Percentiles rank a stretch among this genome's conserved stretches.
Evolutionary conservation across 768 basidiomycete species (phyloP).

Genomic region (Trametes maxima): DNA sequence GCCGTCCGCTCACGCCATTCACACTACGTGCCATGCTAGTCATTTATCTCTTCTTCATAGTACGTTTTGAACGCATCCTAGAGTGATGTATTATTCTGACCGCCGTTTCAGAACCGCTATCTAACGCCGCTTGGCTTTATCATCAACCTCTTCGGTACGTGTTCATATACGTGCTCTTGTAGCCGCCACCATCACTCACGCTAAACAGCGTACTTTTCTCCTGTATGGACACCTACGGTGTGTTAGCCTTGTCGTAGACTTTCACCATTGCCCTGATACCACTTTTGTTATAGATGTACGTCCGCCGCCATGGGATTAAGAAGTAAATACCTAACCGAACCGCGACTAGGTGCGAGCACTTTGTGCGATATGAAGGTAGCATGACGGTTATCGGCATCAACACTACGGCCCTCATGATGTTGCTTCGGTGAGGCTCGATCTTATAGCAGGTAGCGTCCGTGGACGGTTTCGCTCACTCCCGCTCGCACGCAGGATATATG

Average conservation of each 20-base stretch:
- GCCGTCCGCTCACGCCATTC: neutral
- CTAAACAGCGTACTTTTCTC: slow-evolving; percentile 28
- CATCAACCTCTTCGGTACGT: slow-evolving; percentile 46
- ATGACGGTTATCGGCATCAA: slow-evolving; percentile 57
- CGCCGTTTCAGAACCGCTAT: slow-evolving; percentile 55
- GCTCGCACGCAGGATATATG: slow-evolving; percentile 32
- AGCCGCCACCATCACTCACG: neutral
- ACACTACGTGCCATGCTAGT: slow-evolving; percentile 25
- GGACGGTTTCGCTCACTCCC: neutral
- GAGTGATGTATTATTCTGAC: neutral
- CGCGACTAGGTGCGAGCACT: slow-evolving; percentile 30
- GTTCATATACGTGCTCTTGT: neutral
- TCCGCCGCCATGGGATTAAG: neutral
- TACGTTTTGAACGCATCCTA: slow-evolving; percentile 23
- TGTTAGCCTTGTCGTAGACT: neutral
- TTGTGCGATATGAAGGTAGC: slow-evolving; percentile 38
- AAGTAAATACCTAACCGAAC: neutral
- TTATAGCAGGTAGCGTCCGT: neutral
- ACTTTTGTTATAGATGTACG: neutral
- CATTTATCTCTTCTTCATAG: slow-evolving; percentile 41
- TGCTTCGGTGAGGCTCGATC: slow-evolving; percentile 44
- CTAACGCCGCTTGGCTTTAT: slow-evolving; percentile 65
- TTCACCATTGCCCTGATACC: neutral
- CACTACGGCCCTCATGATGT: slow-evolving; percentile 60
- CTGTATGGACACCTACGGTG: slow-evolving; percentile 25